Base-by-base conservation (phyloP, 768 basidiomycete genomes). In the Rhodotorula kratochvilovae region DNA sequence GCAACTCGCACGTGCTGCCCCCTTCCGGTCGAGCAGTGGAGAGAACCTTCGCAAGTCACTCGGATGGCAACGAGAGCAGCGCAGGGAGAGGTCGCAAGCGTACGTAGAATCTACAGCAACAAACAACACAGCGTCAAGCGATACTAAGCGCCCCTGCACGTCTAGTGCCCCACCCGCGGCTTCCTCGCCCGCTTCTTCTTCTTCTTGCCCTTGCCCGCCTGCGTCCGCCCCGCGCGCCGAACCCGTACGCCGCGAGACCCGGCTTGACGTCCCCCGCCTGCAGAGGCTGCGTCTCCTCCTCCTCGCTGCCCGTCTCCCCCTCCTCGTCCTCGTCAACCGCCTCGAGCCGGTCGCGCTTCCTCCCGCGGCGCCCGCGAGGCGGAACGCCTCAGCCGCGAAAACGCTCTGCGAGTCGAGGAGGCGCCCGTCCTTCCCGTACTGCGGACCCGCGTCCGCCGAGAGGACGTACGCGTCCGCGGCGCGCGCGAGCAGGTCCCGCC, bases 181-280 rank as follows among this genome's bases (percentile, higher is more conserved):
- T 39, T 39, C 39, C 31, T 50, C 65, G 27, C 16, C 33, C 65
- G 46, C 56, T 58, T 66, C 46, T 29, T 48, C 48, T 59, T 59
- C 43, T 51, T 58, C 57, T 59, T 59, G 15, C 10, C 12, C 65
- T 31, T 21, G 16, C 48, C 54, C 8, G 45, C 31, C 42, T 19
- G 46, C 31, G 29, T 7, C 15, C 42, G 6, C n/a, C 35, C 5
- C 21, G 31, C 43, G 43, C 45, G 8, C 43, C 63, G 53, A 43
- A 39, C 13, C 12, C 29, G 12, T n/a, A 11, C 3, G 50, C 15
- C 2, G 25, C 31, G 23, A 56, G 19, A 10, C 10, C 10, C 1
- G 54, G 51, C 51, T 53, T 53, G 51, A 16, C n/a, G 31, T 33
- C 54, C 16, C 25, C 33, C 21, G 19, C 54, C 33, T 21, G 27